Base-by-base conservation (phyloP, 2,329 filamentous ascomycete genomes). In the Colletotrichum somersetense region DNA sequence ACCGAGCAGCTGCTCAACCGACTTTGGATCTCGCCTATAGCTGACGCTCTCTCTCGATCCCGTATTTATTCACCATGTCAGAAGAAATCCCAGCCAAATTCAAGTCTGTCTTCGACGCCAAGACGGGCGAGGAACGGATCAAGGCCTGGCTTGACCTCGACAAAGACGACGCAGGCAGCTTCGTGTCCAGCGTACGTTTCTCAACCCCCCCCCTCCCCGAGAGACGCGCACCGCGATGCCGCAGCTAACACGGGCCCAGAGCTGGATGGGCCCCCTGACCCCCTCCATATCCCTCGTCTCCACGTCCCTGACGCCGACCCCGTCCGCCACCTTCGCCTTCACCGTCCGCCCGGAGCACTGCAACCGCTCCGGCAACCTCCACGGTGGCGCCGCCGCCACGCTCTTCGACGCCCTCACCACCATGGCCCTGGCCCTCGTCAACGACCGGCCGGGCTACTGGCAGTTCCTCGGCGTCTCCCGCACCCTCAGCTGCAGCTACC, bases 351-450 rank as follows among this genome's bases (percentile, higher is more conserved):
- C 81, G 0, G 75, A 81, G 4, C 86, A 91, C 81, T 85, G 83
- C 79, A 91, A 91, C 79, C 80, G 83, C 7, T 70, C 86, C 18
- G 79, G 80, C 35, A 91, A 87, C 80, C 81, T 92, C 66, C 89
- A 91, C 77, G 89, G 89, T 65, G 90, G 89, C 23, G 91, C 89
- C 74, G 85, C 89, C 0, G 88, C 92, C 2, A 91, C 91, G 0
- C 80, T 94, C 5, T 91, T 93, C 75, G 92, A 94, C 81, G 82
- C 88, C 69, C 86, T 89, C 75, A 93, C 92, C 0, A 89, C 89
- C 3, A 79, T 89, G 23, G 84, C 89, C 4, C 80, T 93, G 16
- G 80, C 86, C 12, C 84, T 91, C 48, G 79, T 91, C 63, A 86
- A 86, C 56, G 70, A 72, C 66, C 82, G 82, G 30, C 88, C 88